Percentiles rank a stretch among this genome's conserved stretches.
Evolutionary conservation across 2,329 filamentous ascomycete genomes (phyloP).

Genomic region (Cladosporium oxysporum): DNA sequence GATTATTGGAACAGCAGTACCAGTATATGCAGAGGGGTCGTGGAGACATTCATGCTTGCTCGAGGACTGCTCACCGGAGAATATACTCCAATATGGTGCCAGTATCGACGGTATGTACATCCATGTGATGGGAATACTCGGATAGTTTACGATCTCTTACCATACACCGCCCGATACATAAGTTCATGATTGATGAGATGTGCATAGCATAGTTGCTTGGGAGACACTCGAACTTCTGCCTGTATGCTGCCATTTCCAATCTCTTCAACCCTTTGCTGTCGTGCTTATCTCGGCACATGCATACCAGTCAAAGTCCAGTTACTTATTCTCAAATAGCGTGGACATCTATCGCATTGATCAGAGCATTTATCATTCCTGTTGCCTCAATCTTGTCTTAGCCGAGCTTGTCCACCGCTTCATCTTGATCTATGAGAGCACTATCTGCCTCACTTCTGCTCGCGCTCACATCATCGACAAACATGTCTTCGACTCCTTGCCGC

Average conservation of each 20-base stretch:
- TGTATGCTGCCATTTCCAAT: background rate
- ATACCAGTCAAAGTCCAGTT: background rate
- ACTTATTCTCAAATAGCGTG: background rate
- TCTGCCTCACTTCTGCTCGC: background rate
- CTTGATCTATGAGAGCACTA: background rate
- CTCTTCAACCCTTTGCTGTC: background rate
- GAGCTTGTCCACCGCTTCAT: background rate
- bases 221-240: background rate
- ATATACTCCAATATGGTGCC: background rate
- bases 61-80: background rate
- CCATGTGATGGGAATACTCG: background rate
- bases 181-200: background rate
- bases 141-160: background rate
- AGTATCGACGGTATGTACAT: too few species aligned
- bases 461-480: background rate
- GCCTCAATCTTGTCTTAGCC: background rate
- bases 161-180: background rate
- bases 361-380: background rate
- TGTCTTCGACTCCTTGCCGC: conserved; percentile 26
- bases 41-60: background rate
- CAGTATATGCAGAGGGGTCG: too few species aligned
- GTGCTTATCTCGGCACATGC: background rate
- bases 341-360: background rate
- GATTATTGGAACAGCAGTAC: too few species aligned
- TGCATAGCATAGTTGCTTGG: background rate